A percentile compares a stretch with the other conserved stretches of the same genome.
Conservation (phyloP, 1,284 basidiomycete species). For the Cutaneotrichosporon arboriforme region DNA sequence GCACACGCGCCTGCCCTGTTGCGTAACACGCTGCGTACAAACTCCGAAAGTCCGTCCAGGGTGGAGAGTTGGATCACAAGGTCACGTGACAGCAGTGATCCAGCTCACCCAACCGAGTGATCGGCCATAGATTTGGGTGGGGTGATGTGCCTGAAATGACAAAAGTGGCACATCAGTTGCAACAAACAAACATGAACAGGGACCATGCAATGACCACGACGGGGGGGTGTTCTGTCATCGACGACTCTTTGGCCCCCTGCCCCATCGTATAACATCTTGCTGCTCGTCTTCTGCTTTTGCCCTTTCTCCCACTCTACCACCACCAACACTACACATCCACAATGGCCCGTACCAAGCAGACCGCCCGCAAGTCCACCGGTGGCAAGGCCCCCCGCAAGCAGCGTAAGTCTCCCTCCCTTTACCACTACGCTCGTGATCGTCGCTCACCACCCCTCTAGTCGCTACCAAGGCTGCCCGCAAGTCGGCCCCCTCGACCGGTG, state of each 20-base stretch:
- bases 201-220: too few relatives aligned
- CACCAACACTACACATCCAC: slow-evolving; percentile 14
- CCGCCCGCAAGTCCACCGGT: slow-evolving; percentile 60
- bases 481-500: slow-evolving; percentile 52
- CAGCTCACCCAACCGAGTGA: background rate
- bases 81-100: background rate
- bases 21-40: too few relatives aligned
- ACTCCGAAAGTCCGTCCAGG: too few relatives aligned
- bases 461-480: slow-evolving; percentile 53
- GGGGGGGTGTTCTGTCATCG: too few relatives aligned
- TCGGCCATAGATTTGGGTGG: too few relatives aligned
- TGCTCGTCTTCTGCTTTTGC: background rate
- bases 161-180: too few relatives aligned
- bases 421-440: background rate
- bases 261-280: background rate
- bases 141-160: background rate
- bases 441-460: slow-evolving; percentile 28
- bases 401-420: slow-evolving; percentile 15
- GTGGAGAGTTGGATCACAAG: background rate
- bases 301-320: slow-evolving; percentile 1
- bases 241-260: too few relatives aligned
- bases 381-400: slow-evolving; percentile 54
- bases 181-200: too few relatives aligned
- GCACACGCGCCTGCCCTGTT: too few relatives aligned
- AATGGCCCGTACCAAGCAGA: slow-evolving; percentile 53